A percentile compares a stretch with the other conserved stretches of the same genome.
Evolutionary conservation across 106 monocot species (phyloP).

Genomic region (Dendrobium catenatum): DNA sequence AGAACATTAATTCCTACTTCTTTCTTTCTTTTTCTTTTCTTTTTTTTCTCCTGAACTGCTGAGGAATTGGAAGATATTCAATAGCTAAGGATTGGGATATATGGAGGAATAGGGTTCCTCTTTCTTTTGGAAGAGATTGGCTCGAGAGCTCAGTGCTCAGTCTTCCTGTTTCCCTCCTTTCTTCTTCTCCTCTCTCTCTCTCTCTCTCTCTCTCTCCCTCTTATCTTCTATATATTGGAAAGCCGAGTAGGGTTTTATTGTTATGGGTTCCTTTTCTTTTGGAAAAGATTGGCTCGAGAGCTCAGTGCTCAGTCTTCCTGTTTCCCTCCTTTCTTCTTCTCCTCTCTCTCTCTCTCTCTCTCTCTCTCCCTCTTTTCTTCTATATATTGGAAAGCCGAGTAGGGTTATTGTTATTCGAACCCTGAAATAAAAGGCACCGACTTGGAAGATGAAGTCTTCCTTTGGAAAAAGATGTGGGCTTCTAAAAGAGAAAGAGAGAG

Average conservation of each 20-base stretch:
- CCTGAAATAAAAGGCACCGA: conserved; percentile 33
- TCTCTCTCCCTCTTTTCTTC: conserved; percentile 10
- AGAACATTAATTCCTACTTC: conserved; percentile 44
- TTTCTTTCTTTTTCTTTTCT: conserved; percentile 17
- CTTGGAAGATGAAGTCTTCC: conserved; percentile 5
- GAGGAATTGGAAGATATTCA: conserved; percentile 55
- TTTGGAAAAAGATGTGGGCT: background rate
- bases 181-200: conserved; percentile 12
- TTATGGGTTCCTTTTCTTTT: conserved; percentile 30
- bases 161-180: background rate
- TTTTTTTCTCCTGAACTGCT: background rate
- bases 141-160: background rate
- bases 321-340: conserved; percentile 7
- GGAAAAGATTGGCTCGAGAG: conserved; percentile 7
- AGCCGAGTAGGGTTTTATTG: conserved; percentile 22
- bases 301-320: background rate
- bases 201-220: conserved; percentile 11
- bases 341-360: conserved; percentile 11
- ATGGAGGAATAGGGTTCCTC: conserved; percentile 19
- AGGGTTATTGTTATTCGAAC: conserved; percentile 30
- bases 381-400: conserved; percentile 10
- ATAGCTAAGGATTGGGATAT: conserved; percentile 37
- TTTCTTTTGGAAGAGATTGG: conserved; percentile 19
- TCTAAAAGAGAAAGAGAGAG: background rate
- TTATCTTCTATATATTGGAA: conserved; percentile 2